Percentiles rank a stretch among this genome's conserved stretches.
Evolutionary conservation across 2,329 filamentous ascomycete genomes (phyloP).

Genomic region (Microcyclospora tardicrescens): DNA sequence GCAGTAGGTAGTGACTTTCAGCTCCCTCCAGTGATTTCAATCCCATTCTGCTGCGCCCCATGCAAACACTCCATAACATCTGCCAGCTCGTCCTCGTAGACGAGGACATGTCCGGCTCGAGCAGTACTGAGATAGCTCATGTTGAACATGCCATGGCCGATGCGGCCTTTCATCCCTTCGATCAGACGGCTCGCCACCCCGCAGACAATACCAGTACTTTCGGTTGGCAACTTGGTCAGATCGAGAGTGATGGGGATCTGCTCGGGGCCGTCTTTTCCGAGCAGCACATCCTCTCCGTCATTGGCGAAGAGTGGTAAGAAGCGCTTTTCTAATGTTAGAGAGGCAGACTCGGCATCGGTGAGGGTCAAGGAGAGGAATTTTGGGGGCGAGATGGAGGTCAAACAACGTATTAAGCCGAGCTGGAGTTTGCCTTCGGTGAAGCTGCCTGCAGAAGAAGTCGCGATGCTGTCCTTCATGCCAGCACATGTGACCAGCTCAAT

Average conservation of each 20-base stretch:
- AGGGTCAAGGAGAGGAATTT: constrained; percentile 63
- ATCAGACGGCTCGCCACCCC: constrained; percentile 77
- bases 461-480: constrained; percentile 39
- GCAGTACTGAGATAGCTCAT: constrained; percentile 87
- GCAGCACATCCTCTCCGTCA: constrained; percentile 47
- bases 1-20: too few species aligned
- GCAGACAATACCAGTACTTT: constrained; percentile 89
- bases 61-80: constrained; percentile 58
- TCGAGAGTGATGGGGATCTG: constrained; percentile 76
- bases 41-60: constrained; percentile 5
- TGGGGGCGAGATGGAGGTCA: constrained; percentile 39
- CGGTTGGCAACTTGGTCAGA: constrained; percentile 63
- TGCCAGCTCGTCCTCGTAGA: constrained; percentile 60
- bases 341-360: constrained; percentile 60
- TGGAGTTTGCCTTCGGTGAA: constrained; percentile 31
- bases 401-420: constrained; percentile 35
- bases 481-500: constrained; percentile 74
- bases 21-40: too few species aligned
- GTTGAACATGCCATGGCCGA: constrained; percentile 44
- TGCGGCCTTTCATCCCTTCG: constrained; percentile 45
- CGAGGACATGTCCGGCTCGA: constrained; percentile 75
- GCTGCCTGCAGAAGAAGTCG: constrained; percentile 15
- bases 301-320: constrained; percentile 44
- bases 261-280: constrained; percentile 61
- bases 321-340: constrained; percentile 56